Evolutionary conservation across 345 rosid genomes (phyloP).

Genomic region (Populus simonii): DNA sequence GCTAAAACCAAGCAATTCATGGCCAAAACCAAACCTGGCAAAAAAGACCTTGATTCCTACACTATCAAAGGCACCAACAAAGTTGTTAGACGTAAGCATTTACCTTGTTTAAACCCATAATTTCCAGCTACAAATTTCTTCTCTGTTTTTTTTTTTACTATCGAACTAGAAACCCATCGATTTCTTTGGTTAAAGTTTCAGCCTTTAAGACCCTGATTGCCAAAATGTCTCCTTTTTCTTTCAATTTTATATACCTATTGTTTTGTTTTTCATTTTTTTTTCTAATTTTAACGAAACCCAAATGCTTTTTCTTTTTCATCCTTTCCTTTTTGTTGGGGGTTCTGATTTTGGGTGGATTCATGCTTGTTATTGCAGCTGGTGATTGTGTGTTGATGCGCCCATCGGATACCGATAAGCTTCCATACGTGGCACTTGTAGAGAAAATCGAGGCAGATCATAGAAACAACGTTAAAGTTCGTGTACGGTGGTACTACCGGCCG

Average conservation of each 20-base stretch:
- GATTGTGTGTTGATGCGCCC: constrained; percentile 89
- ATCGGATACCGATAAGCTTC: constrained; percentile 67
- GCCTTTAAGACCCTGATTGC: background rate
- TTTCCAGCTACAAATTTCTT: background rate
- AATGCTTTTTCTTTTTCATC: background rate
- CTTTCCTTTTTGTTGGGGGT: background rate
- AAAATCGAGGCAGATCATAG: constrained; percentile 76
- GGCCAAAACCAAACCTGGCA: constrained; percentile 70
- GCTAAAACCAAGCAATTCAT: constrained; percentile 17
- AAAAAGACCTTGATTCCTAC: constrained; percentile 71
- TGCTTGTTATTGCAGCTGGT: constrained; percentile 45
- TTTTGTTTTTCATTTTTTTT: background rate
- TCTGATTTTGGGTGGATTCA: background rate
- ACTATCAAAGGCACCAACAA: constrained; percentile 77
- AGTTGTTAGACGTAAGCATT: constrained; percentile 52
- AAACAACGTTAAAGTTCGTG: constrained; percentile 69
- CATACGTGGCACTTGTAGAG: constrained; percentile 83
- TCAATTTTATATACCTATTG: background rate
- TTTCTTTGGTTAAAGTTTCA: background rate
- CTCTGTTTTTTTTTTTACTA: background rate
- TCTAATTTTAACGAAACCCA: background rate
- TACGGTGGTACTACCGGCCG: constrained; percentile 81
- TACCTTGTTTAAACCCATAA: constrained; percentile 3
- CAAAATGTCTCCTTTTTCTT: constrained; percentile 9
- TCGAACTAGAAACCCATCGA: background rate